phyloP scores from a whole-genome alignment of 2,329 filamentous ascomycete genomes.

The Penicillium sp. region DNA sequence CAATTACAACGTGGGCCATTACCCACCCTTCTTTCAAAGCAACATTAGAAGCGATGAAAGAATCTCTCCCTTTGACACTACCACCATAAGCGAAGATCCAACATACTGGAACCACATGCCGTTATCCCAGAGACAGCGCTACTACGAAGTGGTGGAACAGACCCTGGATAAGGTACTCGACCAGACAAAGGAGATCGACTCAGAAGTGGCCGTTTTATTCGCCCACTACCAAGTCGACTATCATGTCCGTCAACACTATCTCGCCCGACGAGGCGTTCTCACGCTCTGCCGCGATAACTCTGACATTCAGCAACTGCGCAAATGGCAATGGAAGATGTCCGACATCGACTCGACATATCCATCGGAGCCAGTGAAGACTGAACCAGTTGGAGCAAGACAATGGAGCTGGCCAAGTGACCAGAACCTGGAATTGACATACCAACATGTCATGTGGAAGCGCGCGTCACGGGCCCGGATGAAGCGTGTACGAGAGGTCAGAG shows the following conservation, averaged over 20 bases:
- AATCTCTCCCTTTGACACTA: conserved; percentile 14
- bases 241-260: conserved; percentile 32
- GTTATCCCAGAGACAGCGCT: conserved; percentile 9
- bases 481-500: conserved; percentile 6
- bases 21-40: conserved; percentile 21
- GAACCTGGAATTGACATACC: conserved; percentile 14
- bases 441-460: conserved; percentile 11
- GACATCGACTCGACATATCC: background rate
- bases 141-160: conserved; percentile 17
- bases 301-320: conserved; percentile 25
- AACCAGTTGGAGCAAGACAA: background rate
- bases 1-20: conserved; percentile 13
- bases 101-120: conserved; percentile 17
- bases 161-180: conserved; percentile 12
- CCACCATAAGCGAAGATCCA: background rate
- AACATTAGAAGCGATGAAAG: conserved; percentile 5
- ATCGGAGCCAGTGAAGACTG: background rate
- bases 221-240: conserved; percentile 31
- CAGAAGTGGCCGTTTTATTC: conserved; percentile 15
- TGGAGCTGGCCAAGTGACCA: conserved; percentile 11
- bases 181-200: conserved; percentile 9
- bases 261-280: conserved; percentile 20
- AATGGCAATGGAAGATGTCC: conserved; percentile 24
- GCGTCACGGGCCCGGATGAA: conserved; percentile 7
- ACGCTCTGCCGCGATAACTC: conserved; percentile 27